Percentiles rank a stretch among this genome's conserved stretches.
Conservation (phyloP, 1,284 basidiomycete genomes). For the Neonothopanus nambi region DNA sequence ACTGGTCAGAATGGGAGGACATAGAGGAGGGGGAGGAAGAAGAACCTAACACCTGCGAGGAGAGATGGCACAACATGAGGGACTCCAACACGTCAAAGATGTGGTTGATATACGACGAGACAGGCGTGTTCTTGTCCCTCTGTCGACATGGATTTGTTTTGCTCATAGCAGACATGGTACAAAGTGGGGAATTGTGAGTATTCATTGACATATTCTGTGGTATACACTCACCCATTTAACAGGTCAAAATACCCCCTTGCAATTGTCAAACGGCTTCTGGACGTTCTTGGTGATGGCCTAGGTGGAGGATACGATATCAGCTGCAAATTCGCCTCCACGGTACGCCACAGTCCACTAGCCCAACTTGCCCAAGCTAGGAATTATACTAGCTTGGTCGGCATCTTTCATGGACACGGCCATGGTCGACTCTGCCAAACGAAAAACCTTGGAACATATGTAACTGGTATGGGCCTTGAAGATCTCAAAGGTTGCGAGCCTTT, state of each 20-base stretch:
- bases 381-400: constrained; percentile 13
- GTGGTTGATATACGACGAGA: constrained; percentile 18
- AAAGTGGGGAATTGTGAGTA: constrained; percentile 20
- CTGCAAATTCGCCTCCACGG: constrained; percentile 17
- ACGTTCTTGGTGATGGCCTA: neutral
- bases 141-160: constrained; percentile 19
- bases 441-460: constrained; percentile 15
- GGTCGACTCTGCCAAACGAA: constrained; percentile 18
- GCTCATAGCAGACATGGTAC: constrained; percentile 18
- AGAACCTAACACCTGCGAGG: neutral
- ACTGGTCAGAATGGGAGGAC: neutral
- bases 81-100: constrained; percentile 17
- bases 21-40: constrained; percentile 2
- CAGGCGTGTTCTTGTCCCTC: constrained; percentile 17
- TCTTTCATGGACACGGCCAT: constrained; percentile 21
- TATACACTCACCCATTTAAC: neutral
- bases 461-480: constrained; percentile 22
- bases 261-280: constrained; percentile 4
- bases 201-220: neutral
- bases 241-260: constrained; percentile 17
- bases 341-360: constrained; percentile 5
- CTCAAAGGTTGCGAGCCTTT: constrained; percentile 23
- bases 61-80: constrained; percentile 6
- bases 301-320: constrained; percentile 18
- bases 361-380: neutral